phyloP scores from a whole-genome alignment of 495 filamentous ascomycete species.

The Penicillium atrosanguineum region DNA sequence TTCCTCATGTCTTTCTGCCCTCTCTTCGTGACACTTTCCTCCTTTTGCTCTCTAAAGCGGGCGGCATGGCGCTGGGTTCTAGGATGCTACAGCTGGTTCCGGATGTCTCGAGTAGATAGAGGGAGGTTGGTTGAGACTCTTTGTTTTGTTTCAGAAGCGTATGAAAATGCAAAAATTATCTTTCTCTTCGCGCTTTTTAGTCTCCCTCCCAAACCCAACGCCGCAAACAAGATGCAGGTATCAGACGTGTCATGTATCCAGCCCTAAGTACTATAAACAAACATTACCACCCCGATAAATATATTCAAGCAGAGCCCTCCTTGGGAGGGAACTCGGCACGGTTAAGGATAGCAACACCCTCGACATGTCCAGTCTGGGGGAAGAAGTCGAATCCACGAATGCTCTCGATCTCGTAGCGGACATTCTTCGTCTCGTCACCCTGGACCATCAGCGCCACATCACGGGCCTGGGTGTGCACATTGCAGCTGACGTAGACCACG shows the following conservation, averaged over 20 bases:
- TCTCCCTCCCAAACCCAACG: conserved; percentile 2
- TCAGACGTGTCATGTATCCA: neutral
- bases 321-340: conserved; percentile 21
- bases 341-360: conserved; percentile 82
- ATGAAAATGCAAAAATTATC: conserved; percentile 12
- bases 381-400: conserved; percentile 96
- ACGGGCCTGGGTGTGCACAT: conserved; percentile 94
- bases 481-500: conserved; percentile 93
- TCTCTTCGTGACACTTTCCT: conserved; percentile 7
- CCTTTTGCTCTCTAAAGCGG: conserved; percentile 15
- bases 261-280: too few species aligned
- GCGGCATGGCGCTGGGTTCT: conserved; percentile 19
- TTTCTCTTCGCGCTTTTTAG: neutral
- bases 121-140: conserved; percentile 8
- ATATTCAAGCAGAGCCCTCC: conserved; percentile 2
- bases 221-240: neutral
- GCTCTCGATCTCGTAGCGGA: conserved; percentile 84
- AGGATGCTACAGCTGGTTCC: conserved; percentile 16
- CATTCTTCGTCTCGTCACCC: conserved; percentile 51
- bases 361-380: conserved; percentile 95
- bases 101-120: conserved; percentile 18
- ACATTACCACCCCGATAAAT: neutral
- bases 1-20: conserved; percentile 15
- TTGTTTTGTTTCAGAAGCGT: conserved; percentile 17
- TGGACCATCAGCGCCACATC: conserved; percentile 83